Conservation (phyloP, 306 rosid species). For the Casuarina cunninghamiana region DNA sequence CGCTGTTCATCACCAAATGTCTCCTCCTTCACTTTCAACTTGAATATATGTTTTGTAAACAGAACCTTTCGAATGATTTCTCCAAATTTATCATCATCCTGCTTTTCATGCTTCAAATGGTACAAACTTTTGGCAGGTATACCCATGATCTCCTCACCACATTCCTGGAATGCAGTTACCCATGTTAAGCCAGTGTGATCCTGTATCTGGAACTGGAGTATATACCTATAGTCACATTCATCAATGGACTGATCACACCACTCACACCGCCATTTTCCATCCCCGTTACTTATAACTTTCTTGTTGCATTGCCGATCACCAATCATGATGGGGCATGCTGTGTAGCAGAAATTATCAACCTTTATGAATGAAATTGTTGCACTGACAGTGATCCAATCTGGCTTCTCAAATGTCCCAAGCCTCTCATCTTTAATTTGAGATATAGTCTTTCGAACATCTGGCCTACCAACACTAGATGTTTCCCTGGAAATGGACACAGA, state of each 20-base stretch:
- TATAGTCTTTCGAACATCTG: conserved; percentile 60
- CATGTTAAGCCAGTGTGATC: conserved; percentile 82
- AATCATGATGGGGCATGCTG: conserved; percentile 79
- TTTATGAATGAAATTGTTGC: conserved; percentile 64
- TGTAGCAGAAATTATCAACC: conserved; percentile 76
- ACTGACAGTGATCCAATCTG: conserved; percentile 84
- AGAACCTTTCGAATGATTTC: conserved; percentile 64
- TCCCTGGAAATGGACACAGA: conserved; percentile 73
- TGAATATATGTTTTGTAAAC: conserved; percentile 60
- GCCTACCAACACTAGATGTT: conserved; percentile 38
- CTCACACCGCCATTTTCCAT: conserved; percentile 91
- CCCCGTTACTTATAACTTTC: conserved; percentile 83
- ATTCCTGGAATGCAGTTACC: conserved; percentile 95
- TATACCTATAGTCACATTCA: conserved; percentile 77
- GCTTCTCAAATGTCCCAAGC: conserved; percentile 88
- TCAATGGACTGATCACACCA: conserved; percentile 65
- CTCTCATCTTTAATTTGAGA: conserved; percentile 90
- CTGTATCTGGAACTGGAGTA: conserved; percentile 76
- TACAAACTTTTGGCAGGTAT: conserved; percentile 68
- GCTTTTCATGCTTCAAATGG: conserved; percentile 60
- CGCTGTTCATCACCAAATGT: conserved; percentile 82
- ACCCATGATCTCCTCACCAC: conserved; percentile 89
- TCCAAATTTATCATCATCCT: conserved; percentile 64
- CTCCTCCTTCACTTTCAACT: conserved; percentile 87
- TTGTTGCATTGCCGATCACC: conserved; percentile 84